Conservation (phyloP, 352 stramenopile genomes). For the Pythium guiyangense region DNA sequence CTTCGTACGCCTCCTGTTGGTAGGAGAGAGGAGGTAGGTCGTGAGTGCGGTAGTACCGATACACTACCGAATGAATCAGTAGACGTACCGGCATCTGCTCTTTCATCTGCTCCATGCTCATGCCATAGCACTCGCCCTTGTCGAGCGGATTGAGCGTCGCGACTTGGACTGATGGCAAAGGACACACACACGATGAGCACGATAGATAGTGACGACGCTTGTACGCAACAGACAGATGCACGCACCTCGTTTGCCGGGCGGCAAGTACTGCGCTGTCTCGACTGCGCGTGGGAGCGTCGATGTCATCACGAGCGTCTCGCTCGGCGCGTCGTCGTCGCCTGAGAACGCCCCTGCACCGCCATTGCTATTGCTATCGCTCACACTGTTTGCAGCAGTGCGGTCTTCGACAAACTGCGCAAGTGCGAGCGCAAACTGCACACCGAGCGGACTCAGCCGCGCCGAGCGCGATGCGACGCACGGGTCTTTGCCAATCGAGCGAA, state of each 20-base stretch:
- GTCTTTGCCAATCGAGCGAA: slow-evolving; percentile 61
- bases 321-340: slow-evolving; percentile 30
- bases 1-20: slow-evolving; percentile 53
- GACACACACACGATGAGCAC: background rate
- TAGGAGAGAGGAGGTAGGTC: no score
- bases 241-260: slow-evolving; percentile 38
- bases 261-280: slow-evolving; percentile 64
- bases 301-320: slow-evolving; percentile 64
- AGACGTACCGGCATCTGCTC: slow-evolving; percentile 49
- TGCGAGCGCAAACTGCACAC: slow-evolving; percentile 89
- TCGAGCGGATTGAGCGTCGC: slow-evolving; percentile 79
- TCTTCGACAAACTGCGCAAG: slow-evolving; percentile 91
- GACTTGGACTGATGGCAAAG: slow-evolving; percentile 51
- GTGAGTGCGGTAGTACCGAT: no score
- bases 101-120: slow-evolving; percentile 83
- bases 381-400: slow-evolving; percentile 47
- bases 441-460: slow-evolving; percentile 85
- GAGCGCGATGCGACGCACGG: slow-evolving; percentile 70
- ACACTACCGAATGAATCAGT: no score
- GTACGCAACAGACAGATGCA: slow-evolving; percentile 1
- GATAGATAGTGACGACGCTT: background rate
- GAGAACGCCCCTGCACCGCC: slow-evolving; percentile 19
- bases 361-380: slow-evolving; percentile 33
- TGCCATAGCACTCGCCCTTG: slow-evolving; percentile 82
- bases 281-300: slow-evolving; percentile 78